Conservation (phyloP, 164 flowering plant species). For the Stephania cephalantha region DNA sequence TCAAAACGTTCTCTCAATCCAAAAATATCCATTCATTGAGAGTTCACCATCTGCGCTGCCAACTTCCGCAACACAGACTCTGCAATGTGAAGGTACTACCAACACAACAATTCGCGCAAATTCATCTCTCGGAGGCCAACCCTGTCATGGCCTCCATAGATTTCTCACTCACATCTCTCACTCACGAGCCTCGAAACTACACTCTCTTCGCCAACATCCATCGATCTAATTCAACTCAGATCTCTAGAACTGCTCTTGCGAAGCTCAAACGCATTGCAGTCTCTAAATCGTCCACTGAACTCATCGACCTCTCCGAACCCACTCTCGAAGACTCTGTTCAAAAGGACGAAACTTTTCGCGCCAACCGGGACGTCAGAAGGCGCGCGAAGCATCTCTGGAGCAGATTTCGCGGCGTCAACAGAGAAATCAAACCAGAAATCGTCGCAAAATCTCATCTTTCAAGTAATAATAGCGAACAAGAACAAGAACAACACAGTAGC, state of each 20-base stretch:
- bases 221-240: slow-evolving; percentile 21
- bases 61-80: neutral
- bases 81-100: neutral
- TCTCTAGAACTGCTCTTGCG: slow-evolving; percentile 13
- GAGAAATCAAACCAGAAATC: slow-evolving; percentile 12
- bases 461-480: slow-evolving; percentile 17
- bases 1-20: neutral
- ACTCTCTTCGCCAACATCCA: neutral
- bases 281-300: slow-evolving; percentile 20
- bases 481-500: slow-evolving; percentile 6
- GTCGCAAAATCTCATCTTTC: neutral
- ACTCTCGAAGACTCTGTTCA: neutral
- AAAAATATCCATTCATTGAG: neutral
- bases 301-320: slow-evolving; percentile 2
- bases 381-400: slow-evolving; percentile 22
- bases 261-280: slow-evolving; percentile 23
- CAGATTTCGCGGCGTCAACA: slow-evolving; percentile 23
- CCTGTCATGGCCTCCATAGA: slow-evolving; percentile 14
- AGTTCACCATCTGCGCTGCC: neutral
- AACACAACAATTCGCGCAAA: neutral
- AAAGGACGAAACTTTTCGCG: slow-evolving; percentile 1
- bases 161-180: neutral
- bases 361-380: slow-evolving; percentile 9
- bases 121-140: neutral
- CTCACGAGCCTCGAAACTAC: neutral